Evolutionary conservation across 2,329 filamentous ascomycete species (phyloP).

Genomic region (Anisogramma anomala): DNA sequence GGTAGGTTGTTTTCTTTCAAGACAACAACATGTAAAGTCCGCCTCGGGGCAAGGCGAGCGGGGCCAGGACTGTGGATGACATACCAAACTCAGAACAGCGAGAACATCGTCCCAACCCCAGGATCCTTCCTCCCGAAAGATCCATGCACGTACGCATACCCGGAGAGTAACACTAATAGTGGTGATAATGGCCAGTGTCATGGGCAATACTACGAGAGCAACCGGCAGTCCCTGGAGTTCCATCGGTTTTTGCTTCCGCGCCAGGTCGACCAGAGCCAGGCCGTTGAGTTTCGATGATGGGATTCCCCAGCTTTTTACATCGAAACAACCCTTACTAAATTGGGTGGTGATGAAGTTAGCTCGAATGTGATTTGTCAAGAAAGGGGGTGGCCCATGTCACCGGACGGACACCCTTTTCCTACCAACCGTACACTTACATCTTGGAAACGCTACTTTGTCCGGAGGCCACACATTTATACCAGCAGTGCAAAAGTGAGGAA

Average conservation of each 20-base stretch:
- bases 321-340: too few species aligned
- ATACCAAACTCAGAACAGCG: conserved; percentile 2
- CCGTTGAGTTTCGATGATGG: too few species aligned
- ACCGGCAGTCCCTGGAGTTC: not conserved
- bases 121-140: not conserved
- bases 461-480: too few species aligned
- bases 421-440: too few species aligned
- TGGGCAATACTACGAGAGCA: not conserved
- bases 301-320: too few species aligned
- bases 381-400: too few species aligned
- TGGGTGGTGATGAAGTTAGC: too few species aligned
- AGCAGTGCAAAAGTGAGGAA: too few species aligned
- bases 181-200: not conserved
- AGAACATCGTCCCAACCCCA: conserved; percentile 5
- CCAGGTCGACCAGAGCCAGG: conserved; percentile 1
- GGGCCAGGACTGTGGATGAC: not conserved
- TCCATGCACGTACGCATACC: not conserved
- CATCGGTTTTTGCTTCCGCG: not conserved
- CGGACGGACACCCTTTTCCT: too few species aligned
- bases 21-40: not conserved
- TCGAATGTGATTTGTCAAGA: too few species aligned
- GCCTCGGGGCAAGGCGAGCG: too few species aligned
- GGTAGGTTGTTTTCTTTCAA: not conserved
- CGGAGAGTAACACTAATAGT: not conserved
- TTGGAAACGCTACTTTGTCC: too few species aligned